These are phyloP conservation scores for Urtica urens DNA, from an alignment of 306 rosid species.

Conservation along the genomic window DNA sequence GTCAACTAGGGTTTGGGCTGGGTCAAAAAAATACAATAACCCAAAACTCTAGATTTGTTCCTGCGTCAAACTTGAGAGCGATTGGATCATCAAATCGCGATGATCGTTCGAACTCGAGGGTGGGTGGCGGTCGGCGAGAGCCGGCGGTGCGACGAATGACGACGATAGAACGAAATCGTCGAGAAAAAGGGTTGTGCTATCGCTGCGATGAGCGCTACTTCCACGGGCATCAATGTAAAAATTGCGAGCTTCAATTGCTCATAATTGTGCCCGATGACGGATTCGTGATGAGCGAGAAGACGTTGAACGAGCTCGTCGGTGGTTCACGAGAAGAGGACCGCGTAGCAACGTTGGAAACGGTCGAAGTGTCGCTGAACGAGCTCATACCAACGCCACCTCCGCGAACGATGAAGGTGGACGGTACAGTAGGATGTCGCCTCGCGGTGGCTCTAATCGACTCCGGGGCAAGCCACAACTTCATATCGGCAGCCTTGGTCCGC, in stretches of 20 bases:
- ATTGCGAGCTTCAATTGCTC: neutral
- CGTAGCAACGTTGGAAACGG: no score
- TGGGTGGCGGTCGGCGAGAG: no score
- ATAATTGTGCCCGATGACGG: neutral
- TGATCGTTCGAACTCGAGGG: no score
- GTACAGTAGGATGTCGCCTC: neutral
- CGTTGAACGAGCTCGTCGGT: neutral
- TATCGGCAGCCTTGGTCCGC: neutral
- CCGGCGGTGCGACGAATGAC: no score
- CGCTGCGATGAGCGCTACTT: neutral
- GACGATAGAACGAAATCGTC: no score
- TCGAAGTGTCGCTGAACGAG: neutral
- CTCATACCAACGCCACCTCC: neutral
- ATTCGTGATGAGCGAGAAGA: neutral
- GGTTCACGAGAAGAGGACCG: no score
- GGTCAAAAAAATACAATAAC: no score
- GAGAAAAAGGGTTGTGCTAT: neutral
- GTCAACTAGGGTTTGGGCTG: no score
- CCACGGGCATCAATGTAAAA: neutral
- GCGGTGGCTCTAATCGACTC: neutral
- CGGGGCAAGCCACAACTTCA: constrained; percentile 6
- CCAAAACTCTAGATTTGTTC: no score
- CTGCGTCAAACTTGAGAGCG: no score
- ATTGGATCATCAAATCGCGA: no score
- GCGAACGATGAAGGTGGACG: neutral